Evolutionary conservation across 495 filamentous ascomycete genomes (phyloP).

Genomic region (Durotheca rogersii): DNA sequence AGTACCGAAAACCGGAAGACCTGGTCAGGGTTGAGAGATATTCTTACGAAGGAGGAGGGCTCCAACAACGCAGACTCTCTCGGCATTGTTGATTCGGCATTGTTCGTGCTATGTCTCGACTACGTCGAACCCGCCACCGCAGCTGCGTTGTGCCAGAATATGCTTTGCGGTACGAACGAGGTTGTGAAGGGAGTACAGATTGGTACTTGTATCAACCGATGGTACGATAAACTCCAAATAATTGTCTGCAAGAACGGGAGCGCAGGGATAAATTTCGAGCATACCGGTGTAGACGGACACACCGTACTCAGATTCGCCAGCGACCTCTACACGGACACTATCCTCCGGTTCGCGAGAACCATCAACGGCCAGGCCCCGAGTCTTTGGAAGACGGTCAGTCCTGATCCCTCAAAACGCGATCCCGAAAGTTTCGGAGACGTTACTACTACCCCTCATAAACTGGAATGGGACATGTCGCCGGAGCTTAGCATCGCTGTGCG

Average conservation of each 20-base stretch:
- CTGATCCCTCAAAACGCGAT: conserved; percentile 92
- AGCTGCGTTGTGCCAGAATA: conserved; percentile 87
- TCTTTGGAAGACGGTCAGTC: conserved; percentile 86
- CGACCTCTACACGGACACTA: conserved; percentile 97
- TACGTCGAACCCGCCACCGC: conserved; percentile 79
- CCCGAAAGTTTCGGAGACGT: conserved; percentile 93
- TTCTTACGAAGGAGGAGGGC: conserved; percentile 78
- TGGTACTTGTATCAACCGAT: conserved; percentile 95
- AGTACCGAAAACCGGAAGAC: conserved; percentile 95
- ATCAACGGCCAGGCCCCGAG: conserved; percentile 94
- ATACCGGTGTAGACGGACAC: conserved; percentile 96
- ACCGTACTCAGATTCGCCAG: conserved; percentile 95
- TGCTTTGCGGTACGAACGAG: conserved; percentile 94
- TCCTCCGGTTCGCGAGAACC: conserved; percentile 89
- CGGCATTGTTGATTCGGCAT: conserved; percentile 88
- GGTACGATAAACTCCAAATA: conserved; percentile 99
- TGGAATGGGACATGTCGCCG: conserved; percentile 97
- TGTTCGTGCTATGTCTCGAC: conserved; percentile 91
- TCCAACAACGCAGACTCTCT: conserved; percentile 96
- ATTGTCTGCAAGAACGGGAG: conserved; percentile 99
- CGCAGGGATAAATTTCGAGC: conserved; percentile 98
- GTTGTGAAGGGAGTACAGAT: conserved; percentile 93
- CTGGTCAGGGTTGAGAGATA: conserved; percentile 89
- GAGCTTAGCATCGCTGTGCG: conserved; percentile 88
- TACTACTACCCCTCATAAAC: conserved; percentile 88